Evolutionary conservation across 495 filamentous ascomycete genomes (phyloP).

Genomic region (Hypoxylon trugodes): DNA sequence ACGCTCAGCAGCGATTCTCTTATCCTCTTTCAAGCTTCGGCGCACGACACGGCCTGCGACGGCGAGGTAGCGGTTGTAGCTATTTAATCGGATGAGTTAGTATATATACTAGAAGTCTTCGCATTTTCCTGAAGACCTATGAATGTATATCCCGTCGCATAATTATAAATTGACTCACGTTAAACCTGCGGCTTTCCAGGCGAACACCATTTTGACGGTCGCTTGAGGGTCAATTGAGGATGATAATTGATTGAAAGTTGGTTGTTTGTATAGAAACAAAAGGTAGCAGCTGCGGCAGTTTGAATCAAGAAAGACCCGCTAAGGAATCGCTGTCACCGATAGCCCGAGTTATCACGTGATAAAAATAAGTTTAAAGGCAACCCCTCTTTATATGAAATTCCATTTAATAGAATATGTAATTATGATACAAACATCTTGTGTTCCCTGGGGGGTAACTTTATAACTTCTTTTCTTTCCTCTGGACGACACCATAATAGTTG

Average conservation of each 20-base stretch:
- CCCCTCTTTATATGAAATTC: neutral
- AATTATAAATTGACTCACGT: constrained; percentile 69
- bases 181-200: constrained; percentile 97
- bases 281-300: constrained; percentile 27
- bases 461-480: neutral
- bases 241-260: constrained; percentile 24
- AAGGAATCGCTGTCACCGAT: constrained; percentile 21
- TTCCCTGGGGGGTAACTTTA: neutral
- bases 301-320: constrained; percentile 47
- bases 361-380: constrained; percentile 2
- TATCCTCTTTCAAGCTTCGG: constrained; percentile 93
- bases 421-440: neutral
- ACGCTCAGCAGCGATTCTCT: constrained; percentile 84
- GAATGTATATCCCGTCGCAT: constrained; percentile 9
- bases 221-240: constrained; percentile 44
- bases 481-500: too few species aligned
- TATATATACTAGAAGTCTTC: constrained; percentile 32
- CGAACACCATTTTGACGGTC: constrained; percentile 88
- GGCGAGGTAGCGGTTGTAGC: constrained; percentile 86
- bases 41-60: constrained; percentile 81
- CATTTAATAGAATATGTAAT: neutral
- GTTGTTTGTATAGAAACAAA: constrained; percentile 41
- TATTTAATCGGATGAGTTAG: constrained; percentile 47
- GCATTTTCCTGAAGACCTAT: constrained; percentile 16
- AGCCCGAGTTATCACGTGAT: constrained; percentile 40